Evolutionary conservation across 78 protist genomes (phyloP).

Genomic region (Protostelium mycophagum): DNA sequence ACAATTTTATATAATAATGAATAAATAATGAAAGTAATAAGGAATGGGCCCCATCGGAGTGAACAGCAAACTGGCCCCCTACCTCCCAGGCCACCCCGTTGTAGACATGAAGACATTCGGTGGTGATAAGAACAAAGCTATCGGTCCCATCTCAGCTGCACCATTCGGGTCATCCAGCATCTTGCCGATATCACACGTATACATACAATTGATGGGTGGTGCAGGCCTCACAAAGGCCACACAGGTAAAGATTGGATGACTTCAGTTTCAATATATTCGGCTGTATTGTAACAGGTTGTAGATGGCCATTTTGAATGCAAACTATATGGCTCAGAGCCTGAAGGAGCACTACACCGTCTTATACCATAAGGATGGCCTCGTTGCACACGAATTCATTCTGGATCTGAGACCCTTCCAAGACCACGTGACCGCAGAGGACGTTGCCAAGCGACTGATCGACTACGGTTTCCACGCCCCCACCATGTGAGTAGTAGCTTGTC

Average conservation of each 20-base stretch:
- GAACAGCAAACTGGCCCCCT: slow-evolving; percentile 70
- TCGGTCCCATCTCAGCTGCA: slow-evolving; percentile 86
- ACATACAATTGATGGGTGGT: slow-evolving; percentile 87
- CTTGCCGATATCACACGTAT: slow-evolving; percentile 92
- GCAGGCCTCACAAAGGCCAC: slow-evolving; percentile 77
- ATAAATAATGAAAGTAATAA: background rate
- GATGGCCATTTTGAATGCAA: slow-evolving; percentile 93
- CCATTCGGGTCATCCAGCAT: slow-evolving; percentile 88
- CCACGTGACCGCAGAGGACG: slow-evolving; percentile 82
- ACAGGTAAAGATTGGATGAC: slow-evolving; percentile 25
- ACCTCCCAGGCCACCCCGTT: slow-evolving; percentile 74
- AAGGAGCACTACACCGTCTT: slow-evolving; percentile 75
- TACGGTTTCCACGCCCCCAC: slow-evolving; percentile 89
- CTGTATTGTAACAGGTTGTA: background rate
- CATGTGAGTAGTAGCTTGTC: slow-evolving; percentile 13
- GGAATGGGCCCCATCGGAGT: slow-evolving; percentile 97
- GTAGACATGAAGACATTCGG: slow-evolving; percentile 22
- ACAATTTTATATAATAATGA: background rate
- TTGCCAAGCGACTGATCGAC: slow-evolving; percentile 96
- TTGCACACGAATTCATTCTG: slow-evolving; percentile 95
- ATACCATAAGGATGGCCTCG: slow-evolving; percentile 72
- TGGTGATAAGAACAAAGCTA: slow-evolving; percentile 28
- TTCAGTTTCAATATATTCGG: no score
- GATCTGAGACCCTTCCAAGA: slow-evolving; percentile 81
- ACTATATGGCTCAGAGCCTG: slow-evolving; percentile 93